Percentiles rank a stretch among this genome's conserved stretches.
phyloP scores from a whole-genome alignment of 1,284 basidiomycete genomes.

The Rhodotorula sp. region DNA sequence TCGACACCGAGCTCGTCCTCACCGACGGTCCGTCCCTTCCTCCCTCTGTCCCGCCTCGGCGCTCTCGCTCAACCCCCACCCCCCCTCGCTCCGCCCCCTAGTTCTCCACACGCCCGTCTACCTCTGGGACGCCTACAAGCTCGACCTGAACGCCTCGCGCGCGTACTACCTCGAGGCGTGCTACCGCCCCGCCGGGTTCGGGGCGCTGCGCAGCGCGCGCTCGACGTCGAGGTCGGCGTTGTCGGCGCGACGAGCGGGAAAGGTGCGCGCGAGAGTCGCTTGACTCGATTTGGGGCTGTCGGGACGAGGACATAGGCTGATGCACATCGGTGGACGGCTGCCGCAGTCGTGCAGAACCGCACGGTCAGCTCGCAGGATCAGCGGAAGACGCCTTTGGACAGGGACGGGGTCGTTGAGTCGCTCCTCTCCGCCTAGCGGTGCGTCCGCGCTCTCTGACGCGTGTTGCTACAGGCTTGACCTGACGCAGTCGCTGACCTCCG shows the following conservation, averaged over 20 bases:
- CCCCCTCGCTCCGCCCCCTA: background rate
- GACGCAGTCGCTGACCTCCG: no score
- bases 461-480: no score
- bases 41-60: background rate
- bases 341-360: no score
- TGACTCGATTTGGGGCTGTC: no score
- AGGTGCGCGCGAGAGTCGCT: no score
- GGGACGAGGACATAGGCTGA: no score
- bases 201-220: background rate
- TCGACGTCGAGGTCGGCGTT: background rate
- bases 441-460: no score
- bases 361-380: no score
- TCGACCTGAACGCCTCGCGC: background rate
- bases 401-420: no score
- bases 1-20: background rate
- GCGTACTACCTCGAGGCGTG: background rate
- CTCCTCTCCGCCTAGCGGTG: no score
- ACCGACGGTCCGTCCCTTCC: background rate
- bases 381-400: no score
- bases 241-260: background rate
- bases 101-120: background rate
- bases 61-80: background rate
- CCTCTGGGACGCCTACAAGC: background rate
- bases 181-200: background rate
- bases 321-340: no score